Percentiles rank a stretch among this genome's conserved stretches.
Conservation (phyloP, 2,329 filamentous ascomycete genomes). For the Diaporthe aspalathi region DNA sequence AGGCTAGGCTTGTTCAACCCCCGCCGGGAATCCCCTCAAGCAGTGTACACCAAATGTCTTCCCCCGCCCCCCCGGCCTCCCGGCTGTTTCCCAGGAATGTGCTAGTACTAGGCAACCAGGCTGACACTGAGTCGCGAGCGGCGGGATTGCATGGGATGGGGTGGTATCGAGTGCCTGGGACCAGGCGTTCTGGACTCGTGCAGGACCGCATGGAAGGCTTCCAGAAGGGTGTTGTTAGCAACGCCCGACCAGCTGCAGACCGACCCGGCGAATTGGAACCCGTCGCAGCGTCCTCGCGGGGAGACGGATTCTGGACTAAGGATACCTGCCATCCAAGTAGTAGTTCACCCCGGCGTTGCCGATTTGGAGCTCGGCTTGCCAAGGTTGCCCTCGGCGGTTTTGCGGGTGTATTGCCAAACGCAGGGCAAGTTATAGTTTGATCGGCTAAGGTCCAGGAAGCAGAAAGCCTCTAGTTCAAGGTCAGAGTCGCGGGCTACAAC, state of each 20-base stretch:
- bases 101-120: not conserved
- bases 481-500: not conserved
- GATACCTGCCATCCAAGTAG: not conserved
- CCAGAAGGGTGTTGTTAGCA: constrained; percentile 22
- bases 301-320: not conserved
- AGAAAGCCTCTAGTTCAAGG: not conserved
- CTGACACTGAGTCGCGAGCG: not conserved
- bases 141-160: no score
- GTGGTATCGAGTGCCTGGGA: not conserved
- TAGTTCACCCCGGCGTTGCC: constrained; percentile 8
- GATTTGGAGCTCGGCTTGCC: constrained; percentile 10
- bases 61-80: not conserved
- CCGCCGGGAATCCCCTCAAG: constrained; percentile 19
- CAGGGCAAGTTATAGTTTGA: constrained; percentile 12
- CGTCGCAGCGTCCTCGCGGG: constrained; percentile 1
- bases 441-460: constrained; percentile 1
- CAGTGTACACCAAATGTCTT: not conserved
- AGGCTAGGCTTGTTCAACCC: constrained; percentile 10
- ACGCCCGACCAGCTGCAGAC: constrained; percentile 11
- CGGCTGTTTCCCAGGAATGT: not conserved
- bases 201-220: constrained; percentile 11
- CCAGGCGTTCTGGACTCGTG: not conserved
- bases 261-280: constrained; percentile 28
- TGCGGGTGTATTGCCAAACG: constrained; percentile 23
- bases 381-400: constrained; percentile 28